Base-by-base conservation (phyloP, 2,329 filamentous ascomycete genomes). In the Drechslera avenae region DNA sequence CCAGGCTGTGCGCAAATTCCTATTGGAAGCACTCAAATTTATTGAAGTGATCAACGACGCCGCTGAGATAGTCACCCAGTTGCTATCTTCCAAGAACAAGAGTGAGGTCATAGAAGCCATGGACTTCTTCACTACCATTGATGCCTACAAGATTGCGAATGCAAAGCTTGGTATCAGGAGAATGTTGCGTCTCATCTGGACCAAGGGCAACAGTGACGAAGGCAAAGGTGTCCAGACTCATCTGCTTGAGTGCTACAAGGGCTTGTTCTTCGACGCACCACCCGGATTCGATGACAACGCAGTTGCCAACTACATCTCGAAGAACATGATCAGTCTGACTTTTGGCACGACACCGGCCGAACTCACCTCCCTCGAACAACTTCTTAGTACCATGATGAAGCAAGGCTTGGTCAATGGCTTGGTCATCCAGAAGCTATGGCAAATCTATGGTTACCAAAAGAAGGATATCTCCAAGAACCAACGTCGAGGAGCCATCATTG, bases 241-340 rank as follows among this genome's bases (percentile, higher is more conserved):
- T 74, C 81, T 99, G 23, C 96, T 99, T 60, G 94, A 99, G 63
- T 96, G 91, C 73, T 99, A 99, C 79, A 94, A 89, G 69, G 86
- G 90, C 16, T 83, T 99, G 1, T 99, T 97, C 76, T 99, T 99
- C 65, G 91, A 96, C 68, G 92, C 95, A 0, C 94, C 94, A 0
- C 90, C 91, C 53, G 86, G 86, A 4, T 97, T 96, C 76, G 90
- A 83, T 51, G 79, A 86, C 23, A 97, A 97, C 61, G 92, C 97
- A 68, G 87, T 92, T 2, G 92, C 94, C 39, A 97, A 95, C 72
- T 99, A 95, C 70, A 88, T 99, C 66, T 93, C 93, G 19, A 86
- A 92, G 56, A 99, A 97, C 75, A 99, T 99, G 93, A 97, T 97
- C 74, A 97, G 92, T 80, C 78, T 99, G 67, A 99, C 94, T 0